These are phyloP conservation scores for Ophiostoma piceae DNA, from an alignment of 2,329 filamentous ascomycete genomes.

Conservation along the genomic window DNA sequence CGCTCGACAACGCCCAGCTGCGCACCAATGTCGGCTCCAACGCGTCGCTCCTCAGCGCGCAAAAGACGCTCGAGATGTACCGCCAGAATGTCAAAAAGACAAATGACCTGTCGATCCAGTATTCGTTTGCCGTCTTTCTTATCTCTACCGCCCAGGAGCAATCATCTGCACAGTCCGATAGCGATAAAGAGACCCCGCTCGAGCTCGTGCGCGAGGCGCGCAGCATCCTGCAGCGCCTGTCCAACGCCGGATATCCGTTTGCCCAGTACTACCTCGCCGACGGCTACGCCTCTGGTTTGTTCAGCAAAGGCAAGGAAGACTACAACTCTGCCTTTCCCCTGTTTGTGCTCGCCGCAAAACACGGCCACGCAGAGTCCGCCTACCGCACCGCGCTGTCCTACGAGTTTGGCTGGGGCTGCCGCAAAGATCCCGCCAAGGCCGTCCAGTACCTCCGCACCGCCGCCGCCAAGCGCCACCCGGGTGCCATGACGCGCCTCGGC, in stretches of 20 bases:
- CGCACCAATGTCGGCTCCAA: conserved; percentile 78
- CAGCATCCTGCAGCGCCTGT: conserved; percentile 77
- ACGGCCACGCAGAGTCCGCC: conserved; percentile 92
- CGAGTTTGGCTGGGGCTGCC: conserved; percentile 95
- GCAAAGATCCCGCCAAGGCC: conserved; percentile 83
- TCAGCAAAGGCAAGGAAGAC: conserved; percentile 91
- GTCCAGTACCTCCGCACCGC: conserved; percentile 88
- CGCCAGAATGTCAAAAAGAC: conserved; percentile 96
- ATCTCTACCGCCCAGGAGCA: conserved; percentile 82
- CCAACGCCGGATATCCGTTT: conserved; percentile 88
- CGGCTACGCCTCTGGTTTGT: conserved; percentile 87
- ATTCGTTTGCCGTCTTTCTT: conserved; percentile 93
- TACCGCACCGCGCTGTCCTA: conserved; percentile 93
- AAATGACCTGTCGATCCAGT: conserved; percentile 81
- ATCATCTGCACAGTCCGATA: too few species aligned
- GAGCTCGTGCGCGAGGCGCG: conserved; percentile 82
- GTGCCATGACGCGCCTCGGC: conserved; percentile 86
- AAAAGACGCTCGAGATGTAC: conserved; percentile 97
- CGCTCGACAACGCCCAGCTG: conserved; percentile 75
- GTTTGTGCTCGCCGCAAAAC: conserved; percentile 89
- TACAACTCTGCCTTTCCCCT: conserved; percentile 87
- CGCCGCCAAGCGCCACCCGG: conserved; percentile 89
- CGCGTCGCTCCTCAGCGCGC: conserved; percentile 81
- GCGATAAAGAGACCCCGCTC: conserved; percentile 44
- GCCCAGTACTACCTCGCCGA: conserved; percentile 97